These are phyloP conservation scores for Talaromyces verruculosus DNA, from an alignment of 2,329 filamentous ascomycete genomes.

Conservation along the genomic window DNA sequence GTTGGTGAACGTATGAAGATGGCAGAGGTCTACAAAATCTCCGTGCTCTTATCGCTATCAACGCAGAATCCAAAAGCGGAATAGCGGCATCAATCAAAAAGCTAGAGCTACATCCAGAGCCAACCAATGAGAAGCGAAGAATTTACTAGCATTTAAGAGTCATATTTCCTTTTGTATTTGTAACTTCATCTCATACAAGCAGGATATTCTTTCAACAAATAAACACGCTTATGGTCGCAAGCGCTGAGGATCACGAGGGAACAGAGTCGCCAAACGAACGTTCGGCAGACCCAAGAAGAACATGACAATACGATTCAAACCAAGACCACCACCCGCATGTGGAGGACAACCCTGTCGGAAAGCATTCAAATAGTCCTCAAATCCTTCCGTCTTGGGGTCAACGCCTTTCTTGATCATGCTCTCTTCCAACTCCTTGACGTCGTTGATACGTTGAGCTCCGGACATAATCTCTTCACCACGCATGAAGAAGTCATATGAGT, in stretches of 20 bases:
- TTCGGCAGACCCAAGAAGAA: constrained; percentile 66
- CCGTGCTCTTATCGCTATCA: constrained; percentile 8
- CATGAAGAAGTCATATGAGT: constrained; percentile 71
- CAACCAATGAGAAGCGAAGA: not conserved
- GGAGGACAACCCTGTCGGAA: constrained; percentile 65
- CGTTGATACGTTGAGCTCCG: constrained; percentile 66
- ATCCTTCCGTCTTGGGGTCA: constrained; percentile 59
- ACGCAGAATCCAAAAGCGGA: constrained; percentile 14
- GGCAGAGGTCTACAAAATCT: not conserved
- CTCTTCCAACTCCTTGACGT: constrained; percentile 58
- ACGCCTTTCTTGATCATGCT: constrained; percentile 61
- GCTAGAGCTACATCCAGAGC: not conserved
- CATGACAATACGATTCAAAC: constrained; percentile 66
- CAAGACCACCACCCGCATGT: constrained; percentile 65
- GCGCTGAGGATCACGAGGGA: constrained; percentile 63
- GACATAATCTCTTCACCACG: constrained; percentile 68
- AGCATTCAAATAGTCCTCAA: constrained; percentile 63
- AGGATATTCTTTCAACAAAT: not conserved
- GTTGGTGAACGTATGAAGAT: not conserved
- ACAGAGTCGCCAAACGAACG: constrained; percentile 61
- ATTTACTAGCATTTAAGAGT: not conserved
- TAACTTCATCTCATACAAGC: not conserved
- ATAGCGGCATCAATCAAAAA: constrained; percentile 3
- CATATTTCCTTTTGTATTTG: constrained; percentile 6
- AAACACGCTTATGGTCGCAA: constrained; percentile 40